Conservation (phyloP, 2,329 filamentous ascomycete genomes). For the Blumeria hordei region DNA sequence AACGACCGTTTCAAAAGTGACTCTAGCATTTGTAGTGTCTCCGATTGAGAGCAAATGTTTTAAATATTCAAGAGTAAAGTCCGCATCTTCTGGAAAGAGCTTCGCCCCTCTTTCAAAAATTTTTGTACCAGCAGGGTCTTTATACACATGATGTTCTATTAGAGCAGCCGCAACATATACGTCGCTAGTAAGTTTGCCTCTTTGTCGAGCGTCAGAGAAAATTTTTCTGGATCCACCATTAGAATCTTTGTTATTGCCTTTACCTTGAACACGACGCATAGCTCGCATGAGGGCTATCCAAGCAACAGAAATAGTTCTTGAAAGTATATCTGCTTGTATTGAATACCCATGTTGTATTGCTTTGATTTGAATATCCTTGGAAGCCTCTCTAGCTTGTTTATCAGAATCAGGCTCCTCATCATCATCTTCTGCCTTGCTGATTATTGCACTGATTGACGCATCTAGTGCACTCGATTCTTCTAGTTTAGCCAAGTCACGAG, state of each 20-base stretch:
- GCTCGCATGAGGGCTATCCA: constrained; percentile 91
- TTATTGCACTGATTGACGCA: constrained; percentile 16
- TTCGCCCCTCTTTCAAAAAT: constrained; percentile 90
- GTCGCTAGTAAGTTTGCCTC: constrained; percentile 74
- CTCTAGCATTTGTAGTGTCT: constrained; percentile 83
- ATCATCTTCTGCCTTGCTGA: constrained; percentile 25
- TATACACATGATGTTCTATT: constrained; percentile 89
- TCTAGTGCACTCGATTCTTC: constrained; percentile 22
- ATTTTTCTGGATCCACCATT: constrained; percentile 52
- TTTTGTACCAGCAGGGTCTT: constrained; percentile 74
- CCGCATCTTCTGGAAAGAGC: constrained; percentile 80
- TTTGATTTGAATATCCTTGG: constrained; percentile 34
- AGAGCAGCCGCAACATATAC: constrained; percentile 85
- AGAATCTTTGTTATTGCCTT: constrained; percentile 26
- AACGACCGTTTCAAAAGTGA: constrained; percentile 88
- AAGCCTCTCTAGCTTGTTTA: constrained; percentile 18
- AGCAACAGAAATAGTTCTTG: constrained; percentile 67
- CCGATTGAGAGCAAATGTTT: constrained; percentile 84
- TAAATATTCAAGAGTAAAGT: constrained; percentile 84
- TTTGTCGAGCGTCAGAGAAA: constrained; percentile 69
- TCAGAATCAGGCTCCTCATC: constrained; percentile 18
- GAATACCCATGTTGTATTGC: constrained; percentile 42
- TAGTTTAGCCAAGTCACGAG: constrained; percentile 29
- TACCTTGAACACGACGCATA: constrained; percentile 83
- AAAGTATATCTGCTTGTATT: constrained; percentile 50